phyloP scores from a whole-genome alignment of 805 yeast genomes.

The Candida saitoana region DNA sequence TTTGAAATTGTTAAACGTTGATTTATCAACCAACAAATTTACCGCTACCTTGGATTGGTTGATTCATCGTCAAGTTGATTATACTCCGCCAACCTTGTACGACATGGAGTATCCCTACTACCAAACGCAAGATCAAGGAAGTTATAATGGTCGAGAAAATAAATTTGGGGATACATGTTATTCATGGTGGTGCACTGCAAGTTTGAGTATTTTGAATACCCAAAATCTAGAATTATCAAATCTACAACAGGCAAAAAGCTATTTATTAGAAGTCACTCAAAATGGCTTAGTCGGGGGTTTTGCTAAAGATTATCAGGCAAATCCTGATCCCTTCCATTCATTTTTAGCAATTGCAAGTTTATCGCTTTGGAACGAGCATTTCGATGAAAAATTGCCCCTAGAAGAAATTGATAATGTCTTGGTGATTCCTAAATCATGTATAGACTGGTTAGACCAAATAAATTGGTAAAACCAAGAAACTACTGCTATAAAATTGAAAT shows the following conservation, averaged over 20 bases:
- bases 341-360: slow-evolving; percentile 52
- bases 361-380: slow-evolving; percentile 14
- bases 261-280: slow-evolving; percentile 55
- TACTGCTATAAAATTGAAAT: no score
- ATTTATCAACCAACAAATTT: slow-evolving; percentile 16
- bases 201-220: slow-evolving; percentile 43
- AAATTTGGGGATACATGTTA: slow-evolving; percentile 86
- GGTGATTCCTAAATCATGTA: slow-evolving; percentile 19
- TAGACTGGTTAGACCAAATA: slow-evolving; percentile 5
- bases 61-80: slow-evolving; percentile 56
- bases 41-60: slow-evolving; percentile 53
- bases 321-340: slow-evolving; percentile 70
- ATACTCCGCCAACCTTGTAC: slow-evolving; percentile 20
- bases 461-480: neutral
- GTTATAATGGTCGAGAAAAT: slow-evolving; percentile 83
- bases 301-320: slow-evolving; percentile 57
- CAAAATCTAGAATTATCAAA: slow-evolving; percentile 31
- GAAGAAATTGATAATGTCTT: slow-evolving; percentile 23
- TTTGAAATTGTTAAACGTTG: slow-evolving; percentile 37
- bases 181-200: slow-evolving; percentile 74
- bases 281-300: slow-evolving; percentile 71
- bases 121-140: slow-evolving; percentile 56
- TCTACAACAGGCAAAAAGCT: slow-evolving; percentile 31
- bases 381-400: slow-evolving; percentile 8
- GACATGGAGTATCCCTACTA: slow-evolving; percentile 16